A percentile compares a stretch with the other conserved stretches of the same genome.
Evolutionary conservation across 2,329 filamentous ascomycete genomes (phyloP).

Genomic region (Fusarium incarnatum): DNA sequence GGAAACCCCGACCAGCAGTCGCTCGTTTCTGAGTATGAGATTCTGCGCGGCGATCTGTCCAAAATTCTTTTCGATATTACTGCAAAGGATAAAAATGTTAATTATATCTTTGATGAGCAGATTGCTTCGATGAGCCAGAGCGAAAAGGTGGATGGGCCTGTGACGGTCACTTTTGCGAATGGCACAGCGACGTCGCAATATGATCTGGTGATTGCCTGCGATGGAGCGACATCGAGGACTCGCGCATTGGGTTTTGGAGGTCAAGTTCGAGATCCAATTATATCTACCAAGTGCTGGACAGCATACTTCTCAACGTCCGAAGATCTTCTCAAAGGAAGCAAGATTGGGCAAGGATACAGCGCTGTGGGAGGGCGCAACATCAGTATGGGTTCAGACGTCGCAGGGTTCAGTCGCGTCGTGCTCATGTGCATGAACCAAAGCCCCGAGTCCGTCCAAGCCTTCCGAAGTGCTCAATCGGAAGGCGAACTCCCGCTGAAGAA

Average conservation of each 20-base stretch:
- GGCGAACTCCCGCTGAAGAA: conserved; percentile 48
- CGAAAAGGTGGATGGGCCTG: not conserved
- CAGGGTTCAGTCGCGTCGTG: conserved; percentile 48
- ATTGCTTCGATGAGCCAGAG: conserved; percentile 13
- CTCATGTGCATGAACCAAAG: conserved; percentile 53
- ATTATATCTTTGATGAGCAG: conserved; percentile 21
- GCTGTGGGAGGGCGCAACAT: conserved; percentile 54
- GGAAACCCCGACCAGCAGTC: conserved; percentile 22
- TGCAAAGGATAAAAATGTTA: conserved; percentile 10
- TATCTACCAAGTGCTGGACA: conserved; percentile 51
- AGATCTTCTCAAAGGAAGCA: conserved; percentile 54
- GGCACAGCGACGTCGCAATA: conserved; percentile 10
- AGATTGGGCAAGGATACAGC: conserved; percentile 52
- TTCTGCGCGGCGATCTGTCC: conserved; percentile 18
- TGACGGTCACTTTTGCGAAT: conserved; percentile 15
- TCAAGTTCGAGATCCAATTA: not conserved
- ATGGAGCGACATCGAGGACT: conserved; percentile 18
- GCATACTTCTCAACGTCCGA: conserved; percentile 56
- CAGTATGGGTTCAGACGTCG: conserved; percentile 49
- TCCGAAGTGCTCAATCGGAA: conserved; percentile 54
- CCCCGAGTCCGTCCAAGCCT: conserved; percentile 46
- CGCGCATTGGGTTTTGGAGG: conserved; percentile 12
- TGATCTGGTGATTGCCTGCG: conserved; percentile 18
- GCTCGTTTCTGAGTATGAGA: conserved; percentile 23
- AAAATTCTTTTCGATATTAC: conserved; percentile 15